Evolutionary conservation across 257 asterid genomes (phyloP).

Genomic region (Solanum raphanifolium): DNA sequence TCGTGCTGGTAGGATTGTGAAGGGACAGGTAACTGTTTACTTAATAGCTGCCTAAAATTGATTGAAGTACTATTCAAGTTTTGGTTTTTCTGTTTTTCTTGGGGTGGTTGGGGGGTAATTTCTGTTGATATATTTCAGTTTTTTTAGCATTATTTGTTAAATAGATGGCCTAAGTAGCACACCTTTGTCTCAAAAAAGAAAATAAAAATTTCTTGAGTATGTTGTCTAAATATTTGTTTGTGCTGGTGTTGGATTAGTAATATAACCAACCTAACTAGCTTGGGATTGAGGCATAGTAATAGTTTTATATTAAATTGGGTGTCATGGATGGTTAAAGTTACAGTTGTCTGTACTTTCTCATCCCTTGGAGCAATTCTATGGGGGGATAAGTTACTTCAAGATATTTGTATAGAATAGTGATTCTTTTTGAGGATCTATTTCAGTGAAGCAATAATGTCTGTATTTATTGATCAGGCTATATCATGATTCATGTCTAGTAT

Average conservation of each 20-base stretch:
- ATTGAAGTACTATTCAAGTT: neutral
- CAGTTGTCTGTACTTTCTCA: neutral
- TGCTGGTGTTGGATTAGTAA: neutral
- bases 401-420: neutral
- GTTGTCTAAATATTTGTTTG: neutral
- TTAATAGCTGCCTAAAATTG: neutral
- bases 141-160: neutral
- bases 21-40: slow-evolving; percentile 68
- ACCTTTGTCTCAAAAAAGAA: neutral
- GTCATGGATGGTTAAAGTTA: neutral
- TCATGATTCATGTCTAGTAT: neutral
- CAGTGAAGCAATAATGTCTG: neutral
- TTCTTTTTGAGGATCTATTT: neutral
- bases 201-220: neutral
- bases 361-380: neutral
- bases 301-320: neutral
- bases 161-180: neutral
- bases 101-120: neutral
- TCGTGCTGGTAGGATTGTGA: slow-evolving; percentile 85
- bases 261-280: neutral
- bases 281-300: neutral
- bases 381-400: neutral
- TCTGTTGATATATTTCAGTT: neutral
- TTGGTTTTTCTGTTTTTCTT: neutral
- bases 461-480: neutral